Evolutionary conservation across 352 stramenopile genomes (phyloP).

Genomic region (Pythium angustatum): DNA sequence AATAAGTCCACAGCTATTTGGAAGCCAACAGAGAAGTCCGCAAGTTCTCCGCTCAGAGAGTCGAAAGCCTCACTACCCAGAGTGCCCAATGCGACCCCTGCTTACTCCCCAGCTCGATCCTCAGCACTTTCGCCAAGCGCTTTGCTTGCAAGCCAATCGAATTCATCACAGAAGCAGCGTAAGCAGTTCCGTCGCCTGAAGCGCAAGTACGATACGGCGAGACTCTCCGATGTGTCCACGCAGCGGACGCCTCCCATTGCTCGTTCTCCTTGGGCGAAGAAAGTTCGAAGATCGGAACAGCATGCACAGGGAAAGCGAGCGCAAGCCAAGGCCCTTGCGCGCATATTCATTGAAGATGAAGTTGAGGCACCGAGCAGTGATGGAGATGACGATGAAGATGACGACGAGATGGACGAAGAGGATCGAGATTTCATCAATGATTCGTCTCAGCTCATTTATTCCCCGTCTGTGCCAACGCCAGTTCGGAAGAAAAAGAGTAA

Average conservation of each 20-base stretch:
- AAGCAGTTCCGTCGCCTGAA: constrained; percentile 68
- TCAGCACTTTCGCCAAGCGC: constrained; percentile 45
- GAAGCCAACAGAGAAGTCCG: constrained; percentile 4
- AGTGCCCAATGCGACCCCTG: background rate
- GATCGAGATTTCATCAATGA: constrained; percentile 84
- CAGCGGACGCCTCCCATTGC: background rate
- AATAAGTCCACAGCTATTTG: constrained; percentile 33
- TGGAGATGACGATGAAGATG: constrained; percentile 56
- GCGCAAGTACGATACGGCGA: constrained; percentile 55
- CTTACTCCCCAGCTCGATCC: constrained; percentile 4
- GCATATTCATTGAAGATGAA: constrained; percentile 71
- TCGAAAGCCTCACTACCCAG: background rate
- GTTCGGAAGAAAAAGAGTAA: constrained; percentile 24
- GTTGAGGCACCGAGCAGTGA: constrained; percentile 55
- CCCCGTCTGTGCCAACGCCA: constrained; percentile 33
- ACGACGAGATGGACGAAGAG: constrained; percentile 54
- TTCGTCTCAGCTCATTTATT: constrained; percentile 82
- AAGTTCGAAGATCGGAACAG: constrained; percentile 54
- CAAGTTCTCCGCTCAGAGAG: background rate
- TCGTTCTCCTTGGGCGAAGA: constrained; percentile 63
- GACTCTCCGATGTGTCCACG: background rate
- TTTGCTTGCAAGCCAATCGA: constrained; percentile 49
- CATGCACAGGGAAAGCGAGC: constrained; percentile 21
- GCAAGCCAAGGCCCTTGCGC: constrained; percentile 26
- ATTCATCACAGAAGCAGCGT: constrained; percentile 57